Base-by-base conservation (phyloP, 352 stramenopile species). In the Peronosclerospora sorghi region DNA sequence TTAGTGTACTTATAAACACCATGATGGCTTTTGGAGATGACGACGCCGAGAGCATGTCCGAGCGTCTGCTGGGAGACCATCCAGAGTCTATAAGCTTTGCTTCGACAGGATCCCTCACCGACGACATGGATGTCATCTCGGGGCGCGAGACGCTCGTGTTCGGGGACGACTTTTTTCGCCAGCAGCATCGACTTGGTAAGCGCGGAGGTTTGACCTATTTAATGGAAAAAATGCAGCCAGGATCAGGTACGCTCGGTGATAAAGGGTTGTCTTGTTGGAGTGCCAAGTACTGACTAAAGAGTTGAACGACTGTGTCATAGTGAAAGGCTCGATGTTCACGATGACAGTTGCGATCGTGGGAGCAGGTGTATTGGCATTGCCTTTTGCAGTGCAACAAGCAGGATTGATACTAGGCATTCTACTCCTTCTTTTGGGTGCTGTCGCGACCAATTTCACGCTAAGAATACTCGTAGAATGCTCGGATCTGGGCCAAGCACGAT, bases 251-350 rank as follows among this genome's bases (percentile, higher is more conserved):
- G n/a, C n/a, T n/a, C n/a, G 59, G 34, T 27, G 19, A 35, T n/a
- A 0, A 18, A 30, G 10, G 13, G 8, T 10, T 30, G n/a, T 28
- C 1, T 29, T 10, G 5, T n/a, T 17, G 1, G 39, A 5, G 21
- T 23, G 21, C 17, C 12, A 37, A 14, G 10, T 47, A 29, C 38
- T 41, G 34, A 8, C 29, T 24, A 27, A 41, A 53, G 9, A 45
- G n/a, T 10, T 40, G 3, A n/a, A 17, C 9, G 24, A n/a, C 35
- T 24, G 2, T 36, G 20, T n/a, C 12, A 39, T 35, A 90, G 78
- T 94, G 27, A 94, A 92, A 65, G 79, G 82, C 15, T 89, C 77
- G 47, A 90, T 94, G 68, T 91, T 92, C 47, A 94, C 82, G 0
- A 88, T 94, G 79, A 90, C 82, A 1, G 79, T 94, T 10, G 74